Conservation (phyloP, 257 asterid species). For the Marsdenia floribunda region DNA sequence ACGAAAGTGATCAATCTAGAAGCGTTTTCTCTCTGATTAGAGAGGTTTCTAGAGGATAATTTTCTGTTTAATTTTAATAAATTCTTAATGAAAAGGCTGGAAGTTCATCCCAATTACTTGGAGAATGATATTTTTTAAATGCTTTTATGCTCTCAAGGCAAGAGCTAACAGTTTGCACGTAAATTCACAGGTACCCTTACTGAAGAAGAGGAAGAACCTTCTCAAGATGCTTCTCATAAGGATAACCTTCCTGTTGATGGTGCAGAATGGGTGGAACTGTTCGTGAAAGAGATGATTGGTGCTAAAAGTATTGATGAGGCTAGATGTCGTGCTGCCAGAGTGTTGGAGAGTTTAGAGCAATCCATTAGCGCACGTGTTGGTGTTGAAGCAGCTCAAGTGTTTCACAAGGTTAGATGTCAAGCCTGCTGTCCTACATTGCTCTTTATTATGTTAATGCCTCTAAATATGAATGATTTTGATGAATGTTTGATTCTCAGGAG, state of each 20-base stretch:
- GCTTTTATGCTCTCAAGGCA: neutral
- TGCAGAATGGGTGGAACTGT: conserved; percentile 69
- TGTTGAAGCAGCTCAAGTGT: conserved; percentile 44
- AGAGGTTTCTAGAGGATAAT: neutral
- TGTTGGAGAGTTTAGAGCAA: conserved; percentile 65
- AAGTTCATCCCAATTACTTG: neutral
- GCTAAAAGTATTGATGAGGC: conserved; percentile 80
- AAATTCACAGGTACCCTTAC: conserved; percentile 29
- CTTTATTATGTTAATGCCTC: neutral
- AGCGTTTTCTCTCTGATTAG: neutral
- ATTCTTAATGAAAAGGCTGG: neutral
- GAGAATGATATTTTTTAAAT: neutral
- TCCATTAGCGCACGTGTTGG: conserved; percentile 42
- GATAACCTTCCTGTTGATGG: conserved; percentile 54
- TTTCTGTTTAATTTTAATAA: no score
- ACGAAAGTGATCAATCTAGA: neutral
- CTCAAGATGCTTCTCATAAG: conserved; percentile 33
- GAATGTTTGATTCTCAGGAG: conserved; percentile 38
- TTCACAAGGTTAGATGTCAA: conserved; percentile 46
- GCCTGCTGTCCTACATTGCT: neutral
- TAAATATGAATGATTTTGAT: neutral
- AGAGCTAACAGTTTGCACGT: conserved; percentile 4
- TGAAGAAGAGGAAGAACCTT: conserved; percentile 24
- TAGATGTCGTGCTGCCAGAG: conserved; percentile 46
- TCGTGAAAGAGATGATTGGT: conserved; percentile 62